phyloP scores from a whole-genome alignment of 305 asterid species.

The Fraxinus sp. region DNA sequence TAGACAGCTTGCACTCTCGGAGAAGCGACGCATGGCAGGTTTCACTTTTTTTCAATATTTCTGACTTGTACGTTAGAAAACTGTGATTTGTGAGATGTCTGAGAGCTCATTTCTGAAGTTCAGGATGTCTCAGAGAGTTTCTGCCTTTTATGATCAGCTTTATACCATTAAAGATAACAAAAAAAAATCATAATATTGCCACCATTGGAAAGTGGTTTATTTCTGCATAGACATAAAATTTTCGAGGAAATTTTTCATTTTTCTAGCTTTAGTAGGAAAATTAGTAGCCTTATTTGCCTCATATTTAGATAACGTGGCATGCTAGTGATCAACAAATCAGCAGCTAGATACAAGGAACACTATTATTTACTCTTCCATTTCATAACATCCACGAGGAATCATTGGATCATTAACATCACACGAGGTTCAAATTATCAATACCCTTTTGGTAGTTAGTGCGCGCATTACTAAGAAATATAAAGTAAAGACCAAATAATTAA shows the following conservation, averaged over 20 bases:
- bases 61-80: not conserved
- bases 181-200: not conserved
- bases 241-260: not conserved
- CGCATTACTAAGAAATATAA: slow-evolving; percentile 13
- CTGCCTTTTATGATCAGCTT: not conserved
- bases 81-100: not conserved
- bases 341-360: not conserved
- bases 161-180: too few relatives aligned
- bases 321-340: not conserved
- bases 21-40: not conserved
- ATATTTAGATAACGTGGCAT: not conserved
- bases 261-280: not conserved
- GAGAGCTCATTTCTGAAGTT: not conserved
- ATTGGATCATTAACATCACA: not conserved
- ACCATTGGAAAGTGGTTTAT: not conserved
- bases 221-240: not conserved
- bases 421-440: not conserved
- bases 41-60: not conserved
- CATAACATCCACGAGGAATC: slow-evolving; percentile 10
- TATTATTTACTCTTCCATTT: not conserved
- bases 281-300: not conserved
- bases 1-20: not conserved
- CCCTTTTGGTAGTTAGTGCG: not conserved
- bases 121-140: not conserved
- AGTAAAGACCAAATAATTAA: slow-evolving; percentile 17